Conservation (phyloP, 2,329 filamentous ascomycete genomes). For the Pseudogymnoascus sp. region DNA sequence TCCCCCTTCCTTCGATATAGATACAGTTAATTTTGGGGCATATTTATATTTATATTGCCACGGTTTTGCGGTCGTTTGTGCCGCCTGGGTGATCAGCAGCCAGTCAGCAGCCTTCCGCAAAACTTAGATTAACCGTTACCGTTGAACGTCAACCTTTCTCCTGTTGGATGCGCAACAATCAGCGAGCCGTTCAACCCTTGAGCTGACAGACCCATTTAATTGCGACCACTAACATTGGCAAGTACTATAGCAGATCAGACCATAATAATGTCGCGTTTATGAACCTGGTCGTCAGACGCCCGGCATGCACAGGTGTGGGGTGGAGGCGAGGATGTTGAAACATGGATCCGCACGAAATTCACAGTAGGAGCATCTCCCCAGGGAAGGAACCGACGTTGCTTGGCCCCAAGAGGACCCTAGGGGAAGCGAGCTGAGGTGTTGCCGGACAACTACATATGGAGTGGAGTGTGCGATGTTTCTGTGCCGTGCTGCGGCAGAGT, state of each 20-base stretch:
- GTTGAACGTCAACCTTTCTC: not conserved
- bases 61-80: not conserved
- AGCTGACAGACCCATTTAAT: conserved; percentile 1
- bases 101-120: not conserved
- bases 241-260: not conserved
- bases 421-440: not conserved
- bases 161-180: not conserved
- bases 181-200: not conserved
- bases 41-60: not conserved
- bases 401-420: not conserved
- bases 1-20: not conserved
- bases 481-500: not conserved
- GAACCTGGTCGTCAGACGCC: conserved; percentile 4
- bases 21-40: not conserved
- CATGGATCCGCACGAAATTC: not conserved
- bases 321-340: conserved; percentile 1
- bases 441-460: not conserved
- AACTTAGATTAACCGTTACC: conserved; percentile 3
- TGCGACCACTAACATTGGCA: not conserved
- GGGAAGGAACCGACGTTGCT: not conserved
- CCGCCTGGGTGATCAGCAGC: not conserved
- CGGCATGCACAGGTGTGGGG: not conserved
- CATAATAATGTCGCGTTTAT: conserved; percentile 7
- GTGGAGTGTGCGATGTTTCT: not conserved
- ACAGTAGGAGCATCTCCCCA: not conserved